Evolutionary conservation across 192 early-diverging fungal species (phyloP), one percentile per base, ranked within the genome.

Genomic region (Coemansia sp.): DNA sequence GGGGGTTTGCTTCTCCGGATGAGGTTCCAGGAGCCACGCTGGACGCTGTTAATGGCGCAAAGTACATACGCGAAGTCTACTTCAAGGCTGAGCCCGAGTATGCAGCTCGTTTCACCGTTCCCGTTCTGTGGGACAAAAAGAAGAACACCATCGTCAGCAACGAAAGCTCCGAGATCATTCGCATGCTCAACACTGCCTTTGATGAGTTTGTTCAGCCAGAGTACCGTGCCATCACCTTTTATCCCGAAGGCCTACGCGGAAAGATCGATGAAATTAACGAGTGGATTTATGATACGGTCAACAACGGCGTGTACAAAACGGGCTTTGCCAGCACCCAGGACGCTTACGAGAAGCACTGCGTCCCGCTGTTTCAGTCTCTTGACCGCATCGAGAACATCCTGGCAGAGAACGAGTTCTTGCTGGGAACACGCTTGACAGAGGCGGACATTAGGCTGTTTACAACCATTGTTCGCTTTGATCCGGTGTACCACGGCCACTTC

Each of bases 91-190:
- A 94, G 48, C 85, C 90, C 15, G 80, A 92, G 57, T 95, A 93
- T 63, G 50, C 66, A 3, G 75, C 73, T 23, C 86, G 89, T 22
- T 91, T 90, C 74, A 99, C 97, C 2, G 97, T 99, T 3, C 97
- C 97, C 20, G 88, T 97, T 43, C 87, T 99, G 23, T 97, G 95
- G 95, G 97, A 99, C 81, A 97, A 91, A 85, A 93, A 96, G 79
- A 76, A 79, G 32, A 54, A 87, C 43, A 99, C 95, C 25, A 97
- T 99, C 58, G 90, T 93, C 17, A 99, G 94, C 89, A 99, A 99
- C 79, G 97, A 99, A 81, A 89, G 86, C 65, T 91, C 91, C 7
- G 97, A 99, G 70, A 97, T 99, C 53, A 97, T 99, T 57, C 87
- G 93, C 23, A 95, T 96, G 79, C 83, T 99, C 65, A 97, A 99